Evolutionary conservation across 2,329 filamentous ascomycete genomes (phyloP), one percentile per base, ranked within the genome.

Genomic region (Fusarium sp.): DNA sequence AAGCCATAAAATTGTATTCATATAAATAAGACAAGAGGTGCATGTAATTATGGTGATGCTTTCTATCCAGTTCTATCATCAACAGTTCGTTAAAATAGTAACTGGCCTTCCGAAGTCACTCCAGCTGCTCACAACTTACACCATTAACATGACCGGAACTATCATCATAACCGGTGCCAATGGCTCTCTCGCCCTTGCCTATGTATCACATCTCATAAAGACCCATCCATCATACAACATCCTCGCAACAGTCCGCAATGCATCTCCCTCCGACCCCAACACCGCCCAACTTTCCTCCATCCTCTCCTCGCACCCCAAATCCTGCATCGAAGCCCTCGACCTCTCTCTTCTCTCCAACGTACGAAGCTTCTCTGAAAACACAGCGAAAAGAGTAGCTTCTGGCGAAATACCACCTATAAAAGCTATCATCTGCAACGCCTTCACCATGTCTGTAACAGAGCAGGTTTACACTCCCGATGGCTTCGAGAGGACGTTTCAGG

Each of bases 81-180:
- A 20, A 17, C 9, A 31, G 12, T 31, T 31, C 11, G 31, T 12
- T 31, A 31, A 31, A 31, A 31, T 12, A 31, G 4, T 12, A 31
- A 31, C 4, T 31, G 31, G 31, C 12, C 31, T 31, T 5, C 31
- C 31, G 31, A 31, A 31, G 31, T 31, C 31, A 31, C 31, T 31
- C 2, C 6, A 18, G 11, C 6, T 22, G 12, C 22, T 22, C 17
- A 42, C 15, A 6, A 26, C n/a, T 17, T 15, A 35, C 12, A 36
- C 20, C 15, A 49, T 20, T 14, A 54, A 14, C 7, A 82, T 82
- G 81, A 26, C 71, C 6, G 81, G 80, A 48, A 82, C 82, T 0
- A 76, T 84, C 36, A 70, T 84, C 31, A 67, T 84, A 41, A 84
- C 82, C 0, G 82, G 80, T 1, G 82, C 82, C 26, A 84, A 84